Conservation (phyloP, 768 basidiomycete genomes). For the Pleurotus eryngii region DNA sequence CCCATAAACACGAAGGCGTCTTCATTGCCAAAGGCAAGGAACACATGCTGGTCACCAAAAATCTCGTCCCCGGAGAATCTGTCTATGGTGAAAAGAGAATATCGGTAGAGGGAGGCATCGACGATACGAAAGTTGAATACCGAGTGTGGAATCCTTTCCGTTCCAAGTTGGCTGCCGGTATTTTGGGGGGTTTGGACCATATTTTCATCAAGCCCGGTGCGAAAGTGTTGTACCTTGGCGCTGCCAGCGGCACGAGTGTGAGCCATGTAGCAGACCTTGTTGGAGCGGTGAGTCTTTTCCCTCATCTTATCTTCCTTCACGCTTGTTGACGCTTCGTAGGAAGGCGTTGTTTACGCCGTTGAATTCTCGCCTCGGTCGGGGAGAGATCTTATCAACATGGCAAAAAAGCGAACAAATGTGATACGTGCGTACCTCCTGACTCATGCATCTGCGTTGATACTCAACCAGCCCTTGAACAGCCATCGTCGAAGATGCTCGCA, state of each 20-base stretch:
- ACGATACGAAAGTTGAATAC: constrained; percentile 90
- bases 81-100: constrained; percentile 99
- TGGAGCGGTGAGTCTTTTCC: constrained; percentile 67
- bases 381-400: constrained; percentile 98
- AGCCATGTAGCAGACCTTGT: constrained; percentile 99
- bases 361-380: constrained; percentile 97
- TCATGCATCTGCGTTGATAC: background rate
- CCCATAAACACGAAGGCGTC: constrained; percentile 90
- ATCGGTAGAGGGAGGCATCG: constrained; percentile 71
- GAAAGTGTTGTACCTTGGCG: constrained; percentile 97
- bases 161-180: constrained; percentile 93
- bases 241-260: constrained; percentile 96
- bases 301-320: constrained; percentile 5
- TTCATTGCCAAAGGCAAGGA: constrained; percentile 99
- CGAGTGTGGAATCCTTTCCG: constrained; percentile 99
- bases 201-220: constrained; percentile 91
- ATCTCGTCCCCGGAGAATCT: constrained; percentile 94
- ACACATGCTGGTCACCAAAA: constrained; percentile 94
- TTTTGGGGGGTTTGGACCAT: constrained; percentile 90
- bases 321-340: constrained; percentile 41
- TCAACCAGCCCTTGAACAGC: constrained; percentile 39
- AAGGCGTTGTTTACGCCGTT: constrained; percentile 96
- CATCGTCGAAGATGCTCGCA: constrained; percentile 95
- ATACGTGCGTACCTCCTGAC: constrained; percentile 64
- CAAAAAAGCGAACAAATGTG: constrained; percentile 98